These are phyloP conservation scores for Rubia yunnanensis DNA, from an alignment of 257 asterid genomes.

Conservation along the genomic window DNA sequence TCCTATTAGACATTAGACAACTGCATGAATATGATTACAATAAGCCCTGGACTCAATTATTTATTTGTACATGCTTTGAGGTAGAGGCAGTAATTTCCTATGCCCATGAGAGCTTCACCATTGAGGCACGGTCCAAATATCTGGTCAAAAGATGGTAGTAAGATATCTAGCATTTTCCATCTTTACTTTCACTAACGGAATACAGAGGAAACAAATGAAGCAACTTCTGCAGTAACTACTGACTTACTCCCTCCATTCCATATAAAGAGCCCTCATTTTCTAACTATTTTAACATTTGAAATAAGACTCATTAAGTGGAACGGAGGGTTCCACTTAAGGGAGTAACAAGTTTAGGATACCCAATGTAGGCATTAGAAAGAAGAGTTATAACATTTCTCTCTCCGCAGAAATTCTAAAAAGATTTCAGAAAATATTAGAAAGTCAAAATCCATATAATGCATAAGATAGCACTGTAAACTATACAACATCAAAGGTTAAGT, in stretches of 20 bases:
- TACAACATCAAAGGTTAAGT: neutral
- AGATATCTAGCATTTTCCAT: neutral
- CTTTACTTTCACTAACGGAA: neutral
- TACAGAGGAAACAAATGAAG: neutral
- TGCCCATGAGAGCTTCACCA: neutral
- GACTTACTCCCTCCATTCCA: neutral
- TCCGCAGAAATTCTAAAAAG: neutral
- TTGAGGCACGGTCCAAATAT: neutral
- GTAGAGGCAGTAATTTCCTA: neutral
- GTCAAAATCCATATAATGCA: neutral
- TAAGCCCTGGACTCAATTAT: neutral
- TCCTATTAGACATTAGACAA: neutral
- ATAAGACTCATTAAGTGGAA: neutral
- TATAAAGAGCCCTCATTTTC: neutral
- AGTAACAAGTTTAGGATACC: neutral
- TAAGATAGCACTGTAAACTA: neutral
- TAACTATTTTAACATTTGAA: neutral
- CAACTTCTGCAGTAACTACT: neutral
- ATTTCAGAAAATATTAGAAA: neutral
- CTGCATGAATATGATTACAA: neutral
- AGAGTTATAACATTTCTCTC: neutral
- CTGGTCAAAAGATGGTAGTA: neutral
- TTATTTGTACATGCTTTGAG: neutral
- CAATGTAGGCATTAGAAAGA: neutral
- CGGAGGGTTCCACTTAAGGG: too few species aligned